phyloP scores from a whole-genome alignment of 192 early-diverging fungal species.

The Mortierella alpina region DNA sequence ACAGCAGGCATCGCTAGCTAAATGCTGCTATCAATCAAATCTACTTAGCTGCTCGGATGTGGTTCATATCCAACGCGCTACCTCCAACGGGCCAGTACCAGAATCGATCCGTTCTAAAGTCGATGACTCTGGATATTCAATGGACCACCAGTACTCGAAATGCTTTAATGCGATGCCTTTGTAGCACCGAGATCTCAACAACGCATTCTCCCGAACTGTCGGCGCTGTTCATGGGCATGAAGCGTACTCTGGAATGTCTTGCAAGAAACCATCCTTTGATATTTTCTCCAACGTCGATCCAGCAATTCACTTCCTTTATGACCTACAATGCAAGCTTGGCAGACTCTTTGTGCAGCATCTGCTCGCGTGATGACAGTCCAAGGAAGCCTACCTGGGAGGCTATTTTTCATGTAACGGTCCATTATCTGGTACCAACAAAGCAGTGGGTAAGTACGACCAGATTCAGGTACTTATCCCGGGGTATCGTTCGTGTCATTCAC shows the following conservation, averaged over 20 bases:
- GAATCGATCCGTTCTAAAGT: neutral
- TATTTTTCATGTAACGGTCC: no score
- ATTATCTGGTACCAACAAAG: no score
- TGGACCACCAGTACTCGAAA: neutral
- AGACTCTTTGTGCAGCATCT: slow-evolving; percentile 2
- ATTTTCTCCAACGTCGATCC: slow-evolving; percentile 2
- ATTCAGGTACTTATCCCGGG: no score
- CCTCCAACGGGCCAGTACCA: slow-evolving; percentile 2
- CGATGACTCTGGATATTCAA: slow-evolving; percentile 1
- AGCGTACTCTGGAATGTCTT: neutral
- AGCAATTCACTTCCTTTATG: neutral
- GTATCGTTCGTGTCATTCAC: neutral
- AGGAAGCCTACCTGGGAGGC: neutral
- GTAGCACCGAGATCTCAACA: no score
- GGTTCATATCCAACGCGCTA: slow-evolving; percentile 2
- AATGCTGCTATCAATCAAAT: no score
- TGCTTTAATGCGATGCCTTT: no score
- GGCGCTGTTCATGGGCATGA: slow-evolving; percentile 1
- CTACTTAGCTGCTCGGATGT: no score
- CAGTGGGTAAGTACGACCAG: no score
- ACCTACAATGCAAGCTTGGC: neutral
- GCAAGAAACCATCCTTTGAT: slow-evolving; percentile 6
- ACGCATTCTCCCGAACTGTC: neutral
- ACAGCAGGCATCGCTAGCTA: no score
- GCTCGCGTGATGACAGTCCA: neutral